Conservation (phyloP, 2,329 filamentous ascomycete genomes). For the Nectriaceae sp. region DNA sequence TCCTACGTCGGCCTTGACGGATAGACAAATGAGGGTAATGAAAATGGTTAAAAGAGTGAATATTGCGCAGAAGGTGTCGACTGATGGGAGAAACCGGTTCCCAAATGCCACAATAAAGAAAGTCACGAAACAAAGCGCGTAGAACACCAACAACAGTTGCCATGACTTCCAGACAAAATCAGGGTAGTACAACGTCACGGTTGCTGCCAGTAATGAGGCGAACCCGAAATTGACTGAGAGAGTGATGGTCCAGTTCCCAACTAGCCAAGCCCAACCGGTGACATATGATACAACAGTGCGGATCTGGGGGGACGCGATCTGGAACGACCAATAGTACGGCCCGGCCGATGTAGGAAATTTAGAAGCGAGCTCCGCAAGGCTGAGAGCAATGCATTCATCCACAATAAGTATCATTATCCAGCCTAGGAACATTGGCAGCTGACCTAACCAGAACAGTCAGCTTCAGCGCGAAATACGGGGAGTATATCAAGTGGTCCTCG, state of each 20-base stretch:
- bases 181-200: slow-evolving; percentile 63
- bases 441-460: too few species aligned
- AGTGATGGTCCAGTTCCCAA: slow-evolving; percentile 69
- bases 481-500: too few species aligned
- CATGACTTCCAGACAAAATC: slow-evolving; percentile 59
- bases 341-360: slow-evolving; percentile 61
- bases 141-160: slow-evolving; percentile 74
- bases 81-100: slow-evolving; percentile 54
- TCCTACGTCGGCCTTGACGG: slow-evolving; percentile 59
- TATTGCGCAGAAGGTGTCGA: slow-evolving; percentile 69
- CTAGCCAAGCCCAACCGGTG: slow-evolving; percentile 71
- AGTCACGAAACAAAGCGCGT: slow-evolving; percentile 62
- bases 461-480: too few species aligned
- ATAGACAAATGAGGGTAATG: slow-evolving; percentile 67
- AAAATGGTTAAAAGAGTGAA: slow-evolving; percentile 70
- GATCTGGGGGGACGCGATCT: slow-evolving; percentile 60
- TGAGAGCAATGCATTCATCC: slow-evolving; percentile 68
- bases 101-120: slow-evolving; percentile 67
- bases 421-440: slow-evolving; percentile 66
- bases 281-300: slow-evolving; percentile 66
- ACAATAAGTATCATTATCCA: slow-evolving; percentile 61
- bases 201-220: slow-evolving; percentile 64
- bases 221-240: slow-evolving; percentile 69
- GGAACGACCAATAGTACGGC: slow-evolving; percentile 72
- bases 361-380: slow-evolving; percentile 69